Evolutionary conservation across 805 yeast species (phyloP), one percentile per base, ranked within the genome.

Genomic region (Zygosaccharomyces lentus): DNA sequence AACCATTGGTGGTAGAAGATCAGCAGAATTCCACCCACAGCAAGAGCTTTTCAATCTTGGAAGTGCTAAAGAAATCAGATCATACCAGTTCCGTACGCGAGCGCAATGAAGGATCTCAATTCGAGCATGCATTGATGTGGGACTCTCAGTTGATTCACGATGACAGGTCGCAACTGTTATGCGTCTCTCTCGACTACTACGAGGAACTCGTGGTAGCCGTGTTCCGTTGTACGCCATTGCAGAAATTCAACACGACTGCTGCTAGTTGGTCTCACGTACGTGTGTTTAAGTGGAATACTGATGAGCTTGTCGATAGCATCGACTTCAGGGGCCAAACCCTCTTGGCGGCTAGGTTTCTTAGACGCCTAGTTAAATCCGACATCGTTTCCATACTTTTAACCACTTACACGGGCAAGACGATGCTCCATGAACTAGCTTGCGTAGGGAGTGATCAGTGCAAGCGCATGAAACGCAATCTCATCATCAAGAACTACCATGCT

Each of bases 271-370:
- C 50, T 12, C 38, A 47, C 12, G 48, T 51, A 27, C 21, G 36
- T 10, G 50, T 53, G 5, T 49, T 49, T 34, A 51, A 47, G 30
- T 46, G 53, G 41, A 52, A 45, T 17, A 48, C 54, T 6, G 51
- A 34, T 2, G 51, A 49, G 36, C 24, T 55, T 9, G 43, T 61
- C 19, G 65, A 61, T 32, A 41, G 49, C 9, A 38, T 58, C 13
- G 55, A 51, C 36, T 57, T 57, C 21, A 39, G 46, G 13, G 63
- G 63, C 4, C 62, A 59, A 34, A 25, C 45, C 1, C 17, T 61
- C 2, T 41, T 53, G 6, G 37, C 39, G 25, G 53, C 52, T 26
- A 38, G 43, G 16, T 54, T 61, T 21, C 31, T 61, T 9, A 49
- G 59, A 10, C 52, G 53, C 17, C 37, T 37, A 12, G 41, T 37